Evolutionary conservation across 2,329 filamentous ascomycete species (phyloP), one percentile per base, ranked within the genome.

Genomic region (Lasiodiplodia citricola): DNA sequence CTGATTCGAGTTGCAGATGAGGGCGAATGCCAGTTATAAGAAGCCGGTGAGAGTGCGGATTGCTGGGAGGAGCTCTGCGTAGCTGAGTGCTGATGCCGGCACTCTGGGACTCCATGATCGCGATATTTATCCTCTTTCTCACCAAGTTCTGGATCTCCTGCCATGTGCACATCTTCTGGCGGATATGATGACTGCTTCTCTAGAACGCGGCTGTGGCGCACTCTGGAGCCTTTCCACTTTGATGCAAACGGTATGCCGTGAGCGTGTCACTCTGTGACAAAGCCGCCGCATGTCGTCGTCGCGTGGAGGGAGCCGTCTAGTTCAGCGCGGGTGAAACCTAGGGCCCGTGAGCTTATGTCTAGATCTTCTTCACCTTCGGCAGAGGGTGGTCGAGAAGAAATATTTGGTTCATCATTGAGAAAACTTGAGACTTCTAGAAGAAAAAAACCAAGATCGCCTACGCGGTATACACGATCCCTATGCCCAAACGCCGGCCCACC

Each of bases 121-220:
- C 16, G 31, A 54, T 73, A 77, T 79, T 75, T 78, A 78, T 75
- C 71, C 70, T 71, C 67, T 50, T 63, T 66, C 70, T 70, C 64
- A 58, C 57, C 51, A 66, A 16, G 73, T 71, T 75, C 77, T 77
- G 73, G 77, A 79, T 76, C 74, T 73, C 73, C 69, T 67, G 13
- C 37, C 18, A 64, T 38, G 62, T 65, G 51, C 38, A 44, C 35
- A 51, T 14, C 58, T 10, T 64, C 51, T 21, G n/a, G 58, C 67
- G 35, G 8, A 25, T 18, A 28, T 21, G 25, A 50, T 44, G 13
- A 51, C 38, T 18, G 25, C 37, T 31, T 65, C 67, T 68, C 67
- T 65, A 68, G 67, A 68, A 57, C 67, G 51, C 56, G 57, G 57
- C 60, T 28, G 58, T 65, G 67, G 67, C 67, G 57, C 65, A 68